phyloP scores from a whole-genome alignment of 2,329 filamentous ascomycete genomes.

The Malbranchea cinnamomea region DNA sequence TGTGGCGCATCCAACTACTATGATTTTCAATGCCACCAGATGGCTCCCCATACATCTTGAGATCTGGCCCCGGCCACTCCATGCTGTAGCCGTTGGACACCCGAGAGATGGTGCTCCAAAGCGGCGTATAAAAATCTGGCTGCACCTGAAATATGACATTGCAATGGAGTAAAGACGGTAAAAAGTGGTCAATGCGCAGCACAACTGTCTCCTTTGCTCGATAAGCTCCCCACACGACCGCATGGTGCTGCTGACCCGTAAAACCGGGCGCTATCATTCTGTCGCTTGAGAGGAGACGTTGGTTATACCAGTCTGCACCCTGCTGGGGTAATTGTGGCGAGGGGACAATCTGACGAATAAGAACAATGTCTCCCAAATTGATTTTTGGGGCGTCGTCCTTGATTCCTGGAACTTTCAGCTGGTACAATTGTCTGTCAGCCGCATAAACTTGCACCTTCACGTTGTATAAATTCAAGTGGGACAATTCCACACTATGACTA shows the following conservation, averaged over 20 bases:
- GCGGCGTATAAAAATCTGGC: slow-evolving; percentile 7
- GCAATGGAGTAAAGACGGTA: slow-evolving; percentile 8
- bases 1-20: slow-evolving; percentile 15
- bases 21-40: slow-evolving; percentile 4
- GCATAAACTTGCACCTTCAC: slow-evolving; percentile 8
- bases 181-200: slow-evolving; percentile 11
- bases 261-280: slow-evolving; percentile 15
- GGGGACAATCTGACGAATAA: slow-evolving; percentile 14
- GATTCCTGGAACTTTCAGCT: slow-evolving; percentile 14
- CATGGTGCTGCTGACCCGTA: slow-evolving; percentile 13
- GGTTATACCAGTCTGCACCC: slow-evolving; percentile 11
- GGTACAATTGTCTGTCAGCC: slow-evolving; percentile 10
- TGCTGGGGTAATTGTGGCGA: slow-evolving; percentile 9
- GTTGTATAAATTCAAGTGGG: slow-evolving; percentile 11
- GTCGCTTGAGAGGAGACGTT: slow-evolving; percentile 8
- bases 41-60: slow-evolving; percentile 32
- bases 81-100: slow-evolving; percentile 25
- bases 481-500: slow-evolving; percentile 10
- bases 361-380: slow-evolving; percentile 13
- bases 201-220: slow-evolving; percentile 11
- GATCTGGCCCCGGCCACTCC: slow-evolving; percentile 40
- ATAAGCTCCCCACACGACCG: slow-evolving; percentile 13
- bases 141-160: slow-evolving; percentile 14
- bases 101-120: slow-evolving; percentile 12
- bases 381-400: slow-evolving; percentile 13